A percentile compares a stretch with the other conserved stretches of the same genome.
These are phyloP conservation scores for Aegle marmelos DNA, from an alignment of 345 rosid species.

Conservation along the genomic window DNA sequence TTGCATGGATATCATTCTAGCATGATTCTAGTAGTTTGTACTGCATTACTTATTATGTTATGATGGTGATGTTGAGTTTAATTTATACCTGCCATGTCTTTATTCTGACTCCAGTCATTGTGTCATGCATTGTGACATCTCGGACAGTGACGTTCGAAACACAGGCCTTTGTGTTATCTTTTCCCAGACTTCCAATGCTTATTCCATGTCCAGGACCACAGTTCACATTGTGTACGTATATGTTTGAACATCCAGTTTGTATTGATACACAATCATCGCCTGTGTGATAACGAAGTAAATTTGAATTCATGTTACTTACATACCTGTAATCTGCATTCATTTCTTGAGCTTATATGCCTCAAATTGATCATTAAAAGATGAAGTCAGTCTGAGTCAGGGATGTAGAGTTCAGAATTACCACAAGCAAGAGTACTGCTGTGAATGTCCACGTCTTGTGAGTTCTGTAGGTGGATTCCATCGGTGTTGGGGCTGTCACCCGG, in stretches of 20 bases:
- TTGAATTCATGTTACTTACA: not conserved
- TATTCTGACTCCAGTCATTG: constrained; percentile 72
- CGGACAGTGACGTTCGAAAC: constrained; percentile 81
- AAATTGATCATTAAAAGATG: not conserved
- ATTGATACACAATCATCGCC: constrained; percentile 92
- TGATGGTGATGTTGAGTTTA: not conserved
- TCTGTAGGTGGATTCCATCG: constrained; percentile 86
- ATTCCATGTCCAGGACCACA: constrained; percentile 97
- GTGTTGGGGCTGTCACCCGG: constrained; percentile 83
- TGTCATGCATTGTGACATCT: constrained; percentile 52
- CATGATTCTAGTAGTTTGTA: not conserved
- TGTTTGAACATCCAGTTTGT: constrained; percentile 83
- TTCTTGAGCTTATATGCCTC: not conserved
- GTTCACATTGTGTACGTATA: constrained; percentile 60
- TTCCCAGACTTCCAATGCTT: constrained; percentile 93
- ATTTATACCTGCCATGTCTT: constrained; percentile 90
- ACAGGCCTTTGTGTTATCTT: constrained; percentile 62
- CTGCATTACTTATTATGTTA: not conserved
- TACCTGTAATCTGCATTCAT: not conserved
- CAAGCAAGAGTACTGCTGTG: constrained; percentile 56
- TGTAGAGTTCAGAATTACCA: constrained; percentile 47
- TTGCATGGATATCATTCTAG: not conserved
- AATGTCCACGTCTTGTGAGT: constrained; percentile 63
- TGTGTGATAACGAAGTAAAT: constrained; percentile 27
- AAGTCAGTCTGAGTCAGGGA: not conserved